These are phyloP conservation scores for Haplosporangium sp. DNA, from an alignment of 371 early-diverging fungal genomes.

Conservation along the genomic window DNA sequence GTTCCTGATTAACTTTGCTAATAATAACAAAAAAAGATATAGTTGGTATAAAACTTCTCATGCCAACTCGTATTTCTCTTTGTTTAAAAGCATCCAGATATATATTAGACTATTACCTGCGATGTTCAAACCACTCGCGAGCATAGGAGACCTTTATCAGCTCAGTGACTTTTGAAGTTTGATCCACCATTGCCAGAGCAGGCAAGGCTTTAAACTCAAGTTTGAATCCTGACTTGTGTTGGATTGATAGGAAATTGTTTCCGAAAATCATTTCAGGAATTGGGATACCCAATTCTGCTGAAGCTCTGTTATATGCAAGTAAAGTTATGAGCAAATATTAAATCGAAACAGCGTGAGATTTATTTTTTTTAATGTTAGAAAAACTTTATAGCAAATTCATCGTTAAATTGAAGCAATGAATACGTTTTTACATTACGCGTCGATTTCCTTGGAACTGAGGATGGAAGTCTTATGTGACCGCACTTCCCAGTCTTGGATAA, in stretches of 20 bases:
- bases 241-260: constrained; percentile 73
- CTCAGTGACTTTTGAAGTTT: constrained; percentile 68
- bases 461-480: constrained; percentile 77
- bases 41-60: background rate
- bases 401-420: background rate
- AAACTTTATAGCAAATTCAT: background rate
- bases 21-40: background rate
- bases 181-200: constrained; percentile 80
- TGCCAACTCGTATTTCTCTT: background rate
- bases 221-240: constrained; percentile 60
- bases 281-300: constrained; percentile 76
- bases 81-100: background rate
- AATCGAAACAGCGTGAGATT: background rate
- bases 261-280: constrained; percentile 97
- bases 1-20: constrained; percentile 69
- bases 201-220: constrained; percentile 77
- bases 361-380: background rate
- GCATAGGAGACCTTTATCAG: constrained; percentile 87
- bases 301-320: constrained; percentile 51
- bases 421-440: constrained; percentile 59
- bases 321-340: no score
- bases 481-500: constrained; percentile 72
- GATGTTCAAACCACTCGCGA: constrained; percentile 81
- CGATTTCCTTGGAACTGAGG: constrained; percentile 77
- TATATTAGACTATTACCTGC: constrained; percentile 63